A percentile compares a stretch with the other conserved stretches of the same genome.
These are phyloP conservation scores for Sisymbrium irio DNA, from an alignment of 345 rosid species.

Conservation along the genomic window DNA sequence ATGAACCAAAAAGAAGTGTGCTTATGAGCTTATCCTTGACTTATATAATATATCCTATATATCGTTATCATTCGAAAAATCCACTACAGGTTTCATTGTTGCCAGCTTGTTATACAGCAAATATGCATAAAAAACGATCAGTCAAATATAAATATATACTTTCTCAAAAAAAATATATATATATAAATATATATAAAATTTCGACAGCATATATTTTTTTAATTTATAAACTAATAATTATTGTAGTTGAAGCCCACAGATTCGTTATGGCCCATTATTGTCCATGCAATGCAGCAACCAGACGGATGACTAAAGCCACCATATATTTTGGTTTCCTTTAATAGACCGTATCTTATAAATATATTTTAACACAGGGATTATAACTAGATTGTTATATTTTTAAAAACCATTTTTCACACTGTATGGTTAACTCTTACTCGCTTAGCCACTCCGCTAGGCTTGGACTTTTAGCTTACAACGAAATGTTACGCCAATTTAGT, in stretches of 20 bases:
- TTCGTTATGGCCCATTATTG: conserved; percentile 31
- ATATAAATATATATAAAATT: too few species aligned
- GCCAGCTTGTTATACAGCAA: conserved; percentile 31
- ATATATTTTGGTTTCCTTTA: neutral
- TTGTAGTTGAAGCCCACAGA: conserved; percentile 31
- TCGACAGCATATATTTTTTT: neutral
- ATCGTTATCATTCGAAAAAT: conserved; percentile 24
- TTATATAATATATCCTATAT: neutral
- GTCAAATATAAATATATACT: too few species aligned
- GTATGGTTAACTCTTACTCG: neutral
- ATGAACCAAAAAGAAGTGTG: neutral
- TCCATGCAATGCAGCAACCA: conserved; percentile 31
- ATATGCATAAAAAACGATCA: neutral
- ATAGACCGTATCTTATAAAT: neutral
- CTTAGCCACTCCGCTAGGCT: conserved; percentile 22
- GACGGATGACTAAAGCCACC: conserved; percentile 28
- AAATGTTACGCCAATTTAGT: conserved; percentile 3
- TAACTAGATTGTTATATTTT: neutral
- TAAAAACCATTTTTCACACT: neutral
- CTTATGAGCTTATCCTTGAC: conserved; percentile 12
- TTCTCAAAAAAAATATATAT: too few species aligned
- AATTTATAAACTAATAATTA: neutral
- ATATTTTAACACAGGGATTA: neutral
- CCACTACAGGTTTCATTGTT: conserved; percentile 11
- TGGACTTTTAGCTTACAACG: conserved; percentile 6